Evolutionary conservation across 768 basidiomycete species (phyloP).

Genomic region (Agaricus subrufescens): DNA sequence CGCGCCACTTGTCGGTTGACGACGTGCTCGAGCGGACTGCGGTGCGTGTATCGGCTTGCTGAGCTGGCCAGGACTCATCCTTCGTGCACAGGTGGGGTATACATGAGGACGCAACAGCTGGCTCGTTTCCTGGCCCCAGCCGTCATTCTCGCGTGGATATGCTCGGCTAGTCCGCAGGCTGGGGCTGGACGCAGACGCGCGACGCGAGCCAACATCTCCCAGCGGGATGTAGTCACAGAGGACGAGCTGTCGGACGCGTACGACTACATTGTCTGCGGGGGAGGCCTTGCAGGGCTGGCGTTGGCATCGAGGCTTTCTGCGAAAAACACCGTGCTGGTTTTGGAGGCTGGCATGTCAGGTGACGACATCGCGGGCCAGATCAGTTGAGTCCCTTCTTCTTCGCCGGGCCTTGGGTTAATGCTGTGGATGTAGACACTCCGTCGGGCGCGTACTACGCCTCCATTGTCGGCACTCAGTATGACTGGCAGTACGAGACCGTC

Average conservation of each 20-base stretch:
- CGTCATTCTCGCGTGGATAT: background rate
- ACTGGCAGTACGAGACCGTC: slow-evolving; percentile 44
- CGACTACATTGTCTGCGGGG: slow-evolving; percentile 46
- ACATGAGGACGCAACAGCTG: background rate
- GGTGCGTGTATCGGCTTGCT: too few species aligned
- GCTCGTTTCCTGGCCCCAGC: background rate
- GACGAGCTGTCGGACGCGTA: slow-evolving; percentile 24
- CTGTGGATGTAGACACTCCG: slow-evolving; percentile 31
- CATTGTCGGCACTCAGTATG: slow-evolving; percentile 39
- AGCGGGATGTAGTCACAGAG: slow-evolving; percentile 2
- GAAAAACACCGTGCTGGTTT: slow-evolving; percentile 29
- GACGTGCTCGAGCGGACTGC: too few species aligned
- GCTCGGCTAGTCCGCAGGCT: background rate
- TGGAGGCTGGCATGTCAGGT: slow-evolving; percentile 33
- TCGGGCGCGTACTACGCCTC: slow-evolving; percentile 43
- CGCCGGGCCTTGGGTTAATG: background rate
- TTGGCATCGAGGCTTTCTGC: slow-evolving; percentile 30
- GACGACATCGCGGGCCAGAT: slow-evolving; percentile 24
- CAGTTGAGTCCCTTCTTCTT: slow-evolving; percentile 11
- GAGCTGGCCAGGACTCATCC: too few species aligned
- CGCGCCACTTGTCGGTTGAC: too few species aligned
- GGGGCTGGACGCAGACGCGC: background rate
- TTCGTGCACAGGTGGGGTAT: too few species aligned
- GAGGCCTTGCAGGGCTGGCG: slow-evolving; percentile 27
- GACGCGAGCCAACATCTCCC: background rate